Evolutionary conservation across 352 stramenopile species (phyloP), one percentile per base, ranked within the genome.

Genomic region (Phytophthora aleatoria): DNA sequence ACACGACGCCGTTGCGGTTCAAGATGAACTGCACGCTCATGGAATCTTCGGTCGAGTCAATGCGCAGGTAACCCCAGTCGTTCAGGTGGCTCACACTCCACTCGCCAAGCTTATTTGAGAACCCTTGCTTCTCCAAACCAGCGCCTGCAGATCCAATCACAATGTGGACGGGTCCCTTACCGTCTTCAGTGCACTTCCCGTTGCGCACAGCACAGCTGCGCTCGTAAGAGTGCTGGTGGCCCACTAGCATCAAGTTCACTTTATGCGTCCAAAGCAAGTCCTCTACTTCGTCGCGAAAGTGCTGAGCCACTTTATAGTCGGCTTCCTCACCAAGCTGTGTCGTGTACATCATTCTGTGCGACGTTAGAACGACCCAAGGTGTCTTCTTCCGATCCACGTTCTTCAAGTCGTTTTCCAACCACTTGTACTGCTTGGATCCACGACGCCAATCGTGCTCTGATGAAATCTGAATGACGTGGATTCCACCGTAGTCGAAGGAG

Each of bases 191-290:
- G 67, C 91, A 97, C 56, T 90, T 86, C 12, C 85, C 86, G 5
- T 78, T 72, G 30, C 70, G 72, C 24, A 96, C 83, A 11, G 88
- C 83, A 61, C 94, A 98, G 52, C 82, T 97, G 44, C 92, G 82
- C 42, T 98, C 81, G 63, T 98, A 98, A 10, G 81, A 91, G 75
- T 98, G 95, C 67, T 97, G 91, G 67, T 98, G 94, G 11, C 92
- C 95, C 27, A 91, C 81, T 16, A 98, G 60, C 62, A 97, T 87
- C 24, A 98, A 26, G 64, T 98, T 96, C 33, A 98, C 95, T 52
- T 93, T 85, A 71, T 97, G 76, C 13, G 77, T 67, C 64, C 81
- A 85, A 26, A 98, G 73, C 26, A 98, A 72, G 31, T 94, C 84
- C 66, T 98, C 95, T 53, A 98, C 74, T 64, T 98, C 88, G 26